phyloP scores from a whole-genome alignment of 352 stramenopile genomes.

The Pythium grandisporangium region DNA sequence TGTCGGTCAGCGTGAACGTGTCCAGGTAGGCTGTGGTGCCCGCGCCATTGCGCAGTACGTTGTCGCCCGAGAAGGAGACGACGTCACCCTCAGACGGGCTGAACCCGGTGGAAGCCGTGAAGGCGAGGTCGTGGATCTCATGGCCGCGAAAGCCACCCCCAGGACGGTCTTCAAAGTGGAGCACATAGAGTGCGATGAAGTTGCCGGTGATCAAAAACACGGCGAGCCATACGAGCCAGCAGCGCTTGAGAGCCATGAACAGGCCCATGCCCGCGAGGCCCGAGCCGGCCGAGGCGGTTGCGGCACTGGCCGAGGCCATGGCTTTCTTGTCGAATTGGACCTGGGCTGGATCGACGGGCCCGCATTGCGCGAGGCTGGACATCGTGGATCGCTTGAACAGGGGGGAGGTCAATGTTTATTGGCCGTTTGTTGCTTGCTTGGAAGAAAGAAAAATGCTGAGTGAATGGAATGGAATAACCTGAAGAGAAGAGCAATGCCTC shows the following conservation, averaged over 20 bases:
- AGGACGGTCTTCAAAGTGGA: constrained; percentile 51
- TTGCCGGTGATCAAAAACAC: constrained; percentile 54
- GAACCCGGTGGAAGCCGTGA: constrained; percentile 5
- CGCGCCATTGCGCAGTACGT: constrained; percentile 34
- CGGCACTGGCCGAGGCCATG: not conserved
- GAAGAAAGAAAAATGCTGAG: too few relatives aligned
- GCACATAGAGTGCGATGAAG: constrained; percentile 42
- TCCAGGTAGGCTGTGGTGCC: constrained; percentile 63
- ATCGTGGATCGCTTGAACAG: too few relatives aligned
- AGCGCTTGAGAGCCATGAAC: constrained; percentile 1
- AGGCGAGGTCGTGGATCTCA: constrained; percentile 19
- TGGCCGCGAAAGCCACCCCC: constrained; percentile 29
- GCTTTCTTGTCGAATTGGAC: constrained; percentile 29
- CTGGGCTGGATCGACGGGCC: constrained; percentile 30
- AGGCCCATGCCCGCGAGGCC: constrained; percentile 7
- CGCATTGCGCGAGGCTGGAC: too few relatives aligned
- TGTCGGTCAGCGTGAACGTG: constrained; percentile 14
- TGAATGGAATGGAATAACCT: too few relatives aligned
- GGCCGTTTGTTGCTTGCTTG: too few relatives aligned
- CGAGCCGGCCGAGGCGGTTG: not conserved
- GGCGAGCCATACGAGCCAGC: constrained; percentile 15
- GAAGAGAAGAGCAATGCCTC: too few relatives aligned
- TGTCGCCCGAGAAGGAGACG: constrained; percentile 17
- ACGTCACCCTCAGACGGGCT: constrained; percentile 16
- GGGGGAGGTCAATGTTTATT: too few relatives aligned